These are phyloP conservation scores for Apiospora marii DNA, from an alignment of 2,329 filamentous ascomycete species.

Conservation along the genomic window DNA sequence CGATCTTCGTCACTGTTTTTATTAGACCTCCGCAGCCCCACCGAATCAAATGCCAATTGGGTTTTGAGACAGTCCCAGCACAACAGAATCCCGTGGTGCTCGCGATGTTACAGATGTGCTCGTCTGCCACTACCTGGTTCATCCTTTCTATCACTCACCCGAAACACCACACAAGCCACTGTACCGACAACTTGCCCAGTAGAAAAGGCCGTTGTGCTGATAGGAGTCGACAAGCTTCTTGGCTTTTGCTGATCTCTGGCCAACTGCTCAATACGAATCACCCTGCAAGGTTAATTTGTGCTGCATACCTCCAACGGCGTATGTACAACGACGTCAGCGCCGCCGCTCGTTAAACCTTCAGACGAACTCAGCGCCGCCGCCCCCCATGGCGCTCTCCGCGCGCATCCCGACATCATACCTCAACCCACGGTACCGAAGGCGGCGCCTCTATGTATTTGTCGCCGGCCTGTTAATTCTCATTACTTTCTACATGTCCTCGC, in stretches of 20 bases:
- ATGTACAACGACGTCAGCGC: conserved; percentile 22
- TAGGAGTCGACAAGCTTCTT: neutral
- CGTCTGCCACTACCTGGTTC: conserved; percentile 1
- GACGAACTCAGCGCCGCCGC: neutral
- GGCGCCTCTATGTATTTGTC: conserved; percentile 20
- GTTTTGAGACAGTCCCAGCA: conserved; percentile 18
- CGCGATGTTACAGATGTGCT: neutral
- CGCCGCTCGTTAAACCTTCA: conserved; percentile 13
- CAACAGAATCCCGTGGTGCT: neutral
- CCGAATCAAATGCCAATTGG: conserved; percentile 6
- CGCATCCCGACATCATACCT: conserved; percentile 23
- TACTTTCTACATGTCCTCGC: conserved; percentile 26
- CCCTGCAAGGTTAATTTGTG: neutral
- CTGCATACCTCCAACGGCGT: neutral
- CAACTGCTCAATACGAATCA: neutral
- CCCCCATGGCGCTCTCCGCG: conserved; percentile 1
- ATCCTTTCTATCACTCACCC: neutral
- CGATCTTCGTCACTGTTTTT: conserved; percentile 17
- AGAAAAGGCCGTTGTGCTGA: neutral
- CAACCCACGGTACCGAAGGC: conserved; percentile 25
- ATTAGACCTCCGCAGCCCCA: conserved; percentile 18
- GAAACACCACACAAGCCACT: neutral
- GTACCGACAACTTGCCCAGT: neutral
- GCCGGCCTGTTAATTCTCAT: conserved; percentile 21
- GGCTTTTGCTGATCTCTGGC: conserved; percentile 6